Evolutionary conservation across 148 eudicot genomes (phyloP).

Genomic region (Drosera capensis): DNA sequence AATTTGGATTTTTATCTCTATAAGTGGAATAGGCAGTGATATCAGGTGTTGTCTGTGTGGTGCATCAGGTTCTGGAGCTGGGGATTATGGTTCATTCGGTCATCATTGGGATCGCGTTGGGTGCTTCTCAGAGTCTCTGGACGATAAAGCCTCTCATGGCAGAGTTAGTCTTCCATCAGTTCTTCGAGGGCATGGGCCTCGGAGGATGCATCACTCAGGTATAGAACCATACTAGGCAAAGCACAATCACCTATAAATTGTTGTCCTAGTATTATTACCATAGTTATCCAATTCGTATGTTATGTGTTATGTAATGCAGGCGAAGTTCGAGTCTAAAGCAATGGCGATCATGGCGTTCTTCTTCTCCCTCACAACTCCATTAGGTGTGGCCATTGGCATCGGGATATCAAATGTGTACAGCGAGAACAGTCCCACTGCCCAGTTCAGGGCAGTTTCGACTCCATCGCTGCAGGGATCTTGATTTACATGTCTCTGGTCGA

Average conservation of each 20-base stretch:
- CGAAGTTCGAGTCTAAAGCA: slow-evolving; percentile 12
- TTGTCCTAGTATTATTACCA: too few species aligned
- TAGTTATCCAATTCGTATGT: too few species aligned
- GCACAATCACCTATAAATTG: too few species aligned
- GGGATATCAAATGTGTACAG: slow-evolving; percentile 14
- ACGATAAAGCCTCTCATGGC: slow-evolving; percentile 20
- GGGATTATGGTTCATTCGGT: slow-evolving; percentile 26
- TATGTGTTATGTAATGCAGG: too few species aligned
- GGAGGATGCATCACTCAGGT: slow-evolving; percentile 30
- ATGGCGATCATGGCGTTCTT: slow-evolving; percentile 15
- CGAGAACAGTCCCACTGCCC: slow-evolving; percentile 17
- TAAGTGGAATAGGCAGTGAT: too few species aligned
- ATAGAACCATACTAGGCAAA: too few species aligned
- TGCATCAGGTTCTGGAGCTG: slow-evolving; percentile 23
- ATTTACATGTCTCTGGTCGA: slow-evolving; percentile 28
- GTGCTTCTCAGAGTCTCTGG: slow-evolving; percentile 7
- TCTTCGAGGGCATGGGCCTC: slow-evolving; percentile 26
- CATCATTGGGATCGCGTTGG: slow-evolving; percentile 21
- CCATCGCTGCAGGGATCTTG: slow-evolving; percentile 18
- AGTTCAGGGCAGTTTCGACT: slow-evolving; percentile 18
- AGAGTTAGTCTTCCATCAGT: slow-evolving; percentile 25
- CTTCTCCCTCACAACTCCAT: slow-evolving; percentile 23
- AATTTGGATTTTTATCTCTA: too few species aligned
- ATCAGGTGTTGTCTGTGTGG: too few species aligned
- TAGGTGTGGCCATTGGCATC: slow-evolving; percentile 18